Evolutionary conservation across 179 eudicot species (phyloP), one percentile per base, ranked within the genome.

Genomic region (Silene noctiflora): DNA sequence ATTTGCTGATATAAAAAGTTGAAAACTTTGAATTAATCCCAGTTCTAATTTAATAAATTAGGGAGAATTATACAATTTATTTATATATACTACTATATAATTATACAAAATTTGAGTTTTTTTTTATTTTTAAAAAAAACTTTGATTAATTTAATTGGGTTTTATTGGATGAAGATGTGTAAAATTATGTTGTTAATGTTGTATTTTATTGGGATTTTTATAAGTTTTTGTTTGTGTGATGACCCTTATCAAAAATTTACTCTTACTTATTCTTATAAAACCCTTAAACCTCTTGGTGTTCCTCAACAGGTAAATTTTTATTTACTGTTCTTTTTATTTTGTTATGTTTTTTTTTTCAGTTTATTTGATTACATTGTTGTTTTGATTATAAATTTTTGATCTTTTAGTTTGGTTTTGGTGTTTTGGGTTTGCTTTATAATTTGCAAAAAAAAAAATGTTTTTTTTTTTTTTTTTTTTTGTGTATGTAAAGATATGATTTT

Each of bases 241-340:
- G 96, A 91, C 74, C 87, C 89, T 4, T 78, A 29, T 73, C 78
- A 25, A 27, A 31, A 82, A 59, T 80, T 72, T 42, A 62, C 73
- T 2, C 84, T 93, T 72, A 86, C 78, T 56, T 80, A 84, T 71
- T 83, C 98, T 76, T 93, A 91, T 81, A 86, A 87, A 71, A 88
- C 88, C 70, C 87, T 84, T 60, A 89, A 94, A 76, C 95, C 98
- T 29, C 84, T 93, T 78, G 98, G 95, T 66, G 84, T 86, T 64
- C 80, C 89, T 72, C 97, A 91, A 72, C 92, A 88, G 97, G 98
- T 92, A 67, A 21, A 14, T 27, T 27, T 67, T 20, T 61, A 58
- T 48, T 33, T 33, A 33, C 69, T 63, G 60, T 21, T 56, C 24
- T 46, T 19, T 16, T 20, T 31, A 60, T 20, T 4, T 17, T 31